These are phyloP conservation scores for Vitellaria paradoxa DNA, from an alignment of 179 eudicot species.

Conservation along the genomic window DNA sequence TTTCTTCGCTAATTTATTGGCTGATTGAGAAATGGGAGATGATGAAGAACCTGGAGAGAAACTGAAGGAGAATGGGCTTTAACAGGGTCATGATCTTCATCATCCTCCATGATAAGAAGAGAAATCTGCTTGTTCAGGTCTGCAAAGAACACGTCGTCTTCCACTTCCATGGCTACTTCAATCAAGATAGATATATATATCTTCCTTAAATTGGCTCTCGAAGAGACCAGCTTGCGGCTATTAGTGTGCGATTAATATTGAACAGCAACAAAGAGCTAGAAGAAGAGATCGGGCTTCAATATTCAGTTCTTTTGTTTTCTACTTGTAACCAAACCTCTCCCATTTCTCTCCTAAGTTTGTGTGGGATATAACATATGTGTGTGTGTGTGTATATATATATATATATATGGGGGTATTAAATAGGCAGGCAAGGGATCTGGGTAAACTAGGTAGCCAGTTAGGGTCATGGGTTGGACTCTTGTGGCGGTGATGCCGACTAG, in stretches of 20 bases:
- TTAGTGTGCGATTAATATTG: too few species aligned
- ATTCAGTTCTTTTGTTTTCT: not conserved
- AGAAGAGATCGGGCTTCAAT: too few species aligned
- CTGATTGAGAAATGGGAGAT: not conserved
- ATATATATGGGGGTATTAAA: constrained; percentile 12
- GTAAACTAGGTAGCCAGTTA: constrained; percentile 11
- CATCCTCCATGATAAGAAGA: constrained; percentile 78
- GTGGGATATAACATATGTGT: too few species aligned
- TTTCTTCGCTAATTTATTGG: not conserved
- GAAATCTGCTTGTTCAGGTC: constrained; percentile 80
- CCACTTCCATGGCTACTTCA: constrained; percentile 55
- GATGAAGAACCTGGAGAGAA: constrained; percentile 49
- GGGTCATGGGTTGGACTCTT: constrained; percentile 17
- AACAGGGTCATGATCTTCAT: constrained; percentile 35
- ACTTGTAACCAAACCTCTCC: too few species aligned
- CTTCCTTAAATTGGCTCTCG: not conserved
- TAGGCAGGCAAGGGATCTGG: constrained; percentile 13
- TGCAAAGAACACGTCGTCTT: constrained; percentile 75
- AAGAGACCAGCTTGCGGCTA: too few species aligned
- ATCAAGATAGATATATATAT: constrained; percentile 12
- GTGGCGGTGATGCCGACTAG: constrained; percentile 1
- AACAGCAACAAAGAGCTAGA: too few species aligned
- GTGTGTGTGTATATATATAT: too few species aligned
- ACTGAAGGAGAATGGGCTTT: constrained; percentile 33
- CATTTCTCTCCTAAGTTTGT: too few species aligned